Evolutionary conservation across 495 filamentous ascomycete genomes (phyloP).

Genomic region (Lophiotrema nucula): DNA sequence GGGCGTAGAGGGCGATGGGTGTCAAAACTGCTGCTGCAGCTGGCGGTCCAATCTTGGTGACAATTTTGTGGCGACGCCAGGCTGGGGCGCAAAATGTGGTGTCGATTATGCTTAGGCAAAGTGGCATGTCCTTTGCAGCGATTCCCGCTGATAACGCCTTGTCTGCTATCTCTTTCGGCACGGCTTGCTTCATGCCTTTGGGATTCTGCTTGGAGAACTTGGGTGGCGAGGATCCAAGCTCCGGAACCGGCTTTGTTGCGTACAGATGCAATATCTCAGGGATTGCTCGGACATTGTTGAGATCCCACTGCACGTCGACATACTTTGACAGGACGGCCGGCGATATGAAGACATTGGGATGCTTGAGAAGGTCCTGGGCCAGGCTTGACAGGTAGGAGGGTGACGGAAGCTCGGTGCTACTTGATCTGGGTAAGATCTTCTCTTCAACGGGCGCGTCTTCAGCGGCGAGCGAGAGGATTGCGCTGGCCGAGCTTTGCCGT

Average conservation of each 20-base stretch:
- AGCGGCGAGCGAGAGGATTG: slow-evolving; percentile 39
- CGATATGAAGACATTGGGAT: slow-evolving; percentile 81
- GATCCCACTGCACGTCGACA: slow-evolving; percentile 66
- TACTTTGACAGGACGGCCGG: slow-evolving; percentile 66
- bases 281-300: slow-evolving; percentile 69
- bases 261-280: slow-evolving; percentile 79
- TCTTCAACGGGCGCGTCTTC: slow-evolving; percentile 1
- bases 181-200: slow-evolving; percentile 64
- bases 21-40: slow-evolving; percentile 54
- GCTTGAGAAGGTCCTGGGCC: slow-evolving; percentile 64
- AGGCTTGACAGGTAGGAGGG: slow-evolving; percentile 49
- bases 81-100: slow-evolving; percentile 71
- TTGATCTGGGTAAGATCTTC: background rate
- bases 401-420: slow-evolving; percentile 5
- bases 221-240: slow-evolving; percentile 56
- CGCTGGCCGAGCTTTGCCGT: slow-evolving; percentile 36
- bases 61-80: slow-evolving; percentile 64
- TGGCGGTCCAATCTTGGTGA: slow-evolving; percentile 52
- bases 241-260: slow-evolving; percentile 75
- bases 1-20: slow-evolving; percentile 67
- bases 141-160: slow-evolving; percentile 75
- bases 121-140: slow-evolving; percentile 66
- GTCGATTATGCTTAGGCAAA: slow-evolving; percentile 77
- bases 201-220: slow-evolving; percentile 64
- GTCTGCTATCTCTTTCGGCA: slow-evolving; percentile 64